Evolutionary conservation across 73 alveolate species (phyloP).

Genomic region (Paramecium octaurelia): DNA sequence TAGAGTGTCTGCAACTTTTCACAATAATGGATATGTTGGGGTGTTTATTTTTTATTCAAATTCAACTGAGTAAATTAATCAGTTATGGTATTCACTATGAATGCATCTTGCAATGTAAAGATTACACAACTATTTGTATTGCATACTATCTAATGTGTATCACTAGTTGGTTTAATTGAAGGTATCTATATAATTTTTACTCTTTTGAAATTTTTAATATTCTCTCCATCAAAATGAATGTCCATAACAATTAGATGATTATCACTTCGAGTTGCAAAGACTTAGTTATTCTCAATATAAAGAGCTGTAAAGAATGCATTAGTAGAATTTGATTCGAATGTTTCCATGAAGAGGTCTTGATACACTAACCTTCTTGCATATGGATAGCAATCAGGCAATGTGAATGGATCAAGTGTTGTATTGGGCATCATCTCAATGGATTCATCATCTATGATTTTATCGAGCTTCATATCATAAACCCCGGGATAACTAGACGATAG

Average conservation of each 20-base stretch:
- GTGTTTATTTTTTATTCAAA: neutral
- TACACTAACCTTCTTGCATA: neutral
- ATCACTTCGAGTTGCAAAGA: neutral
- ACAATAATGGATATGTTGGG: neutral
- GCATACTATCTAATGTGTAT: neutral
- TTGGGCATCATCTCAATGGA: neutral
- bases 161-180: neutral
- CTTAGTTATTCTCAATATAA: neutral
- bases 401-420: conserved; percentile 17
- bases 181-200: neutral
- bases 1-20: neutral
- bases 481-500: neutral
- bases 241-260: neutral
- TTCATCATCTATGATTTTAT: neutral
- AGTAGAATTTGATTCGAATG: neutral
- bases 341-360: neutral
- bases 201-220: neutral
- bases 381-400: conserved; percentile 15
- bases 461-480: neutral
- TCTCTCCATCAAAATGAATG: neutral
- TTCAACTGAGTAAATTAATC: neutral
- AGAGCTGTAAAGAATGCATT: neutral
- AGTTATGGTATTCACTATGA: neutral
- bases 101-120: neutral
- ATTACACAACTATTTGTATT: neutral